Base-by-base conservation (phyloP, 768 basidiomycete species). In the Chiua virens region DNA sequence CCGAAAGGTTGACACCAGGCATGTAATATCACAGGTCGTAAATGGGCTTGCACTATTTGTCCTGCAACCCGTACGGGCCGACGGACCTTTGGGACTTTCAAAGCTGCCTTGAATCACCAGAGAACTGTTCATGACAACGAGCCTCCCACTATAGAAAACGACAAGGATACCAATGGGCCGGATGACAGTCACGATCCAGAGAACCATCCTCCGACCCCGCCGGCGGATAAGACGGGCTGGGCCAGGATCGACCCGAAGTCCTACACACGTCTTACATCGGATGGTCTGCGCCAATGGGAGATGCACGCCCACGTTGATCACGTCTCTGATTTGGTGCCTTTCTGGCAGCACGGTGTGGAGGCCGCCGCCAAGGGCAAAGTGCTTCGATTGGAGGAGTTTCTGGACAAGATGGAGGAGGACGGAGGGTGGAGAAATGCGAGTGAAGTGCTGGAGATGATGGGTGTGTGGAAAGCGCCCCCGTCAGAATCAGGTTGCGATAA, bases 341-440 rank as follows among this genome's bases (percentile, higher is more conserved):
- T 81, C 62, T 83, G 82, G 82, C 70, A 72, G 39, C 64, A 72
- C 13, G 78, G 75, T 1, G 67, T 83, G 6, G 67, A 73, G 42
- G 79, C 77, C 2, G 80, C 77, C 20, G 71, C 74, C 66, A 68
- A 69, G 15, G 79, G 76, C 5, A 70, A 75, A 37, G 68, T 73
- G 39, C 61, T 73, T 28, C 69, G 64, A 22, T 53, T 79, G 64
- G 78, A 77, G 53, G 70, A 74, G 7, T 81, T 81, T 57, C 64
- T 79, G 22, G 72, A 77, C 40, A 60, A 63, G 50, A 64, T 78
- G 61, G 72, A 73, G 43, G 68, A 63, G 0, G 58, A 60, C 42
- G 68, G 68, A 0, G 67, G 69, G 8, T 69, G 68, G 68, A 54
- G 57, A 40, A 65, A 61, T 21, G 45, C 65, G 4, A 54, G 54